phyloP scores from a whole-genome alignment of 768 basidiomycete genomes.

The Naganishia onofrii region DNA sequence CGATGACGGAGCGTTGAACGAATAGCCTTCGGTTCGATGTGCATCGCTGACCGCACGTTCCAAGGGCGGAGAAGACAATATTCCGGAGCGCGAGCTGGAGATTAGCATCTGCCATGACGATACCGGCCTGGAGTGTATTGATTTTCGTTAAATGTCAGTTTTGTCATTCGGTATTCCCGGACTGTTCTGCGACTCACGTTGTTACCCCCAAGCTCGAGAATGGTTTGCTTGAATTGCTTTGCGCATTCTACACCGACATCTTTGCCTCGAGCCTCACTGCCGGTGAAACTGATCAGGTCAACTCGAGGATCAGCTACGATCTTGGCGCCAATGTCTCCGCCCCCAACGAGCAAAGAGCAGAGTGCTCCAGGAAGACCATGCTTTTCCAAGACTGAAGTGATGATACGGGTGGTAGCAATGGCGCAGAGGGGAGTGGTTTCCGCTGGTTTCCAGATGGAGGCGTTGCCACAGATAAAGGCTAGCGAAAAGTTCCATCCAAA shows the following conservation, averaged over 20 bases:
- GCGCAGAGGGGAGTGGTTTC: conserved; percentile 82
- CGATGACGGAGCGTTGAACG: conserved; percentile 75
- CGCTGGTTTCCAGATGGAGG: conserved; percentile 93
- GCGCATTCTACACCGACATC: conserved; percentile 61
- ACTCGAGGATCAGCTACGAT: conserved; percentile 71
- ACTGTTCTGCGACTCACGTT: conserved; percentile 60
- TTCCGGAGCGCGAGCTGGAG: conserved; percentile 81
- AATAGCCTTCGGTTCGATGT: conserved; percentile 89
- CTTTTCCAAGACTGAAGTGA: conserved; percentile 72
- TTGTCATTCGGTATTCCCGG: background rate
- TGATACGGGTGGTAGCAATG: conserved; percentile 84
- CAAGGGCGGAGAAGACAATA: conserved; percentile 90
- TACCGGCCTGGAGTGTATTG: conserved; percentile 63
- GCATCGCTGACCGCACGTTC: conserved; percentile 67
- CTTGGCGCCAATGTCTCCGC: conserved; percentile 72
- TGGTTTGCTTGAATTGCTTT: conserved; percentile 42
- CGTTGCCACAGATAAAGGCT: conserved; percentile 71
- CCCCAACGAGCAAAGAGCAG: conserved; percentile 78
- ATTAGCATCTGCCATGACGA: conserved; percentile 92
- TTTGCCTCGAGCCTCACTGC: conserved; percentile 81
- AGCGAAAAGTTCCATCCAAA: conserved; percentile 69
- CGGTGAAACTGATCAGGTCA: conserved; percentile 91
- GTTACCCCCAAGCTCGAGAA: conserved; percentile 92
- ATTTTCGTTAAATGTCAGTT: background rate
- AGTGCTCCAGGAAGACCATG: conserved; percentile 82